Conservation (phyloP, 805 yeast species). For the Trichomonascus vanleenenianus region DNA sequence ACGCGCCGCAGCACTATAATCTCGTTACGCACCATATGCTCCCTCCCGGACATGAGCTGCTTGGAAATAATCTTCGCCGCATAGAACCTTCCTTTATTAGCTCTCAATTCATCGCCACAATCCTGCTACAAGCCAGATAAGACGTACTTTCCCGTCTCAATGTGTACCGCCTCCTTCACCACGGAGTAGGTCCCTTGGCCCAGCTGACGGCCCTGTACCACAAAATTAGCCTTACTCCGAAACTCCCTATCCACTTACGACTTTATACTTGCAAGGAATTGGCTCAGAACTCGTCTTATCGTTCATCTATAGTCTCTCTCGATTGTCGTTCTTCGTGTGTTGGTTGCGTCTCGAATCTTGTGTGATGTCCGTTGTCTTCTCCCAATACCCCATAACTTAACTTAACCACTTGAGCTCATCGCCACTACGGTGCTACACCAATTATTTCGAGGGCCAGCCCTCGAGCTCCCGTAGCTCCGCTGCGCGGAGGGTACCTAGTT, state of each 20-base stretch:
- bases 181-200: slow-evolving; percentile 39
- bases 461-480: too few species aligned
- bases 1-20: slow-evolving; percentile 46
- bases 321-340: too few species aligned
- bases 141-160: slow-evolving; percentile 30
- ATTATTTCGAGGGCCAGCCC: too few species aligned
- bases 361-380: too few species aligned
- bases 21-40: slow-evolving; percentile 52
- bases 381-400: too few species aligned
- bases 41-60: slow-evolving; percentile 44
- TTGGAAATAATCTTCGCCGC: slow-evolving; percentile 51
- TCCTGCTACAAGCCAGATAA: not conserved
- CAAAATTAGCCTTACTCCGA: not conserved
- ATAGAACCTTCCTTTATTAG: slow-evolving; percentile 28
- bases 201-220: slow-evolving; percentile 27
- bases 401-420: too few species aligned
- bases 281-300: slow-evolving; percentile 16
- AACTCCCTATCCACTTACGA: slow-evolving; percentile 8
- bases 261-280: slow-evolving; percentile 21
- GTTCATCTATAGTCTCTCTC: not conserved
- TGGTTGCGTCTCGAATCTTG: too few species aligned
- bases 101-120: not conserved
- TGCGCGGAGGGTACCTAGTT: too few species aligned
- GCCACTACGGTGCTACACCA: too few species aligned
- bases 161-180: slow-evolving; percentile 36